Evolutionary conservation across 1,284 basidiomycete genomes (phyloP), one percentile per base, ranked within the genome.

Genomic region (Prillingera fragicola): DNA sequence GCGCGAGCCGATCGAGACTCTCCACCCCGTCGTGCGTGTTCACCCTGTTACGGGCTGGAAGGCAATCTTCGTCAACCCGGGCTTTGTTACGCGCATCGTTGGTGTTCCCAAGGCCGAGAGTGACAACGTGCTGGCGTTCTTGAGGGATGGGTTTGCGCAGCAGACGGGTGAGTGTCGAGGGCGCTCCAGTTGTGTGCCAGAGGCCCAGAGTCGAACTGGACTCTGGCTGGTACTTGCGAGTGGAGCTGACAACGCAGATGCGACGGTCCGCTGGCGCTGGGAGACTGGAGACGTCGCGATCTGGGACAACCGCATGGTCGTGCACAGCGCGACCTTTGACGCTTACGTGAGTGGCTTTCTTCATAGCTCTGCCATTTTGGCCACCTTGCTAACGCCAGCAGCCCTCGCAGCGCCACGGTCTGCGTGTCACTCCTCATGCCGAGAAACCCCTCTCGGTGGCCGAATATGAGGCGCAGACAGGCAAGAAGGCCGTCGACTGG

Each of bases 351-450:
- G 56, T 56, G 8, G 8, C 28, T n/a, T 21, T 13, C 18, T 33
- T 19, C 8, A n/a, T 18, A 10, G 8, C 32, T 15, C n/a, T 18
- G 9, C 8, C 19, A 8, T 33, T 34, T 46, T 25, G 22, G 38
- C 34, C 28, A 52, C 38, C 23, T 38, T n/a, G 23, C 33, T 15
- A 33, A 36, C 13, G 32, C 35, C 12, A 38, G 31, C 33, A 57
- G 54, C 65, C 65, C 2, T 60, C 62, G 4, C 79, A 75, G 34
- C 78, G 86, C 38, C 85, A 88, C 61, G 85, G 84, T 8, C 72
- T 87, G 34, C 80, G 86, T 38, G 81, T 82, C n/a, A 88, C 86
- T 3, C 85, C 85, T 37, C 84, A 83, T 54, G 87, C 80, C 19
- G 84, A 88, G 67, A 77, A 76, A 45, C 86, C 86, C 2, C 73